Evolutionary conservation across 2,329 filamentous ascomycete genomes (phyloP), one percentile per base, ranked within the genome.

Genomic region (Ilyonectria robusta): DNA sequence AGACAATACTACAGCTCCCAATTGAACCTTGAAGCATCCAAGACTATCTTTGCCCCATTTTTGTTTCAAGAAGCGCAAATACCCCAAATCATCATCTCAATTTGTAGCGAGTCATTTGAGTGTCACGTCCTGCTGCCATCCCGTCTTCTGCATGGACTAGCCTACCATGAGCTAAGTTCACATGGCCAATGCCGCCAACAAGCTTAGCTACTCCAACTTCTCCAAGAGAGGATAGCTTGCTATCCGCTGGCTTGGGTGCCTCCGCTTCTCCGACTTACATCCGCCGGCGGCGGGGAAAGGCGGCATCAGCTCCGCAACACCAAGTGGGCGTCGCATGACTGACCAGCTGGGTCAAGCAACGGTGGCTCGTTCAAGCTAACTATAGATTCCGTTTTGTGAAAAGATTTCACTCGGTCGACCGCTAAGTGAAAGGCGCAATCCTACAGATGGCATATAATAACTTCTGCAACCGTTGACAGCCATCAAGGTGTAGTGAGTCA

Each of bases 301-400:
- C 55, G 42, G 55, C 55, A 58, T 46, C 31, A 4, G 10, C 9
- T 53, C 31, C 50, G 50, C 31, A 53, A 53, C 50, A 53, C 50
- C 50, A 37, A 53, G 31, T n/a, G 13, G 6, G 5, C 5, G 2
- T 35, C 31, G 29, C 10, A 53, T 33, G 50, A 21, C 48, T 10
- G 35, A 17, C 5, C 17, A 33, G 19, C 29, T 23, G 11, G 31
- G 15, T 35, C 31, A 21, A 35, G n/a, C 3, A 1, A 17, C 29
- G n/a, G 50, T 23, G 21, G n/a, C 29, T 21, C n/a, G n/a, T 23
- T 53, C 10, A 4, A 19, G 7, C 19, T 35, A 21, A 7, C 15
- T 53, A 53, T 4, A 10, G 48, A 21, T 21, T 15, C 21, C 11
- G 13, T 9, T 31, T 42, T 13, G n/a, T 33, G 29, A 21, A 53